phyloP scores from a whole-genome alignment of 352 stramenopile species.

The Pythium volutum region DNA sequence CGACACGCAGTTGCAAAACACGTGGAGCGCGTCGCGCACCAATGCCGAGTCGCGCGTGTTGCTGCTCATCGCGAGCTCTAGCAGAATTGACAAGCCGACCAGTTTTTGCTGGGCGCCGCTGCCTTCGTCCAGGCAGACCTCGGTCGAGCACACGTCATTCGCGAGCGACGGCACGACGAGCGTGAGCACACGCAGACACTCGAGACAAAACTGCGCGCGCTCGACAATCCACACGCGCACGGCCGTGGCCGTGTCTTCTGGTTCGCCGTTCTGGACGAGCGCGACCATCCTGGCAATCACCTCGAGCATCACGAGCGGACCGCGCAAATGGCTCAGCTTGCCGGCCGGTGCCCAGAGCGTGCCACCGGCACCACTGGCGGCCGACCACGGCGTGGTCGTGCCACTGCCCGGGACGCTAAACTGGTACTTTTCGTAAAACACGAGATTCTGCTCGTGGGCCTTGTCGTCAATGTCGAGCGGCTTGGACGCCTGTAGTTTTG shows the following conservation, averaged over 20 bases:
- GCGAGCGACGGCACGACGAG: conserved; percentile 66
- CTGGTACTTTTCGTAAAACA: conserved; percentile 83
- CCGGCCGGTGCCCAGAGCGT: conserved; percentile 69
- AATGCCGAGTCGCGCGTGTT: conserved; percentile 72
- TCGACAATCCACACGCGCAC: conserved; percentile 75
- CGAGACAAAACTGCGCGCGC: conserved; percentile 75
- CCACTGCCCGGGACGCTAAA: conserved; percentile 57
- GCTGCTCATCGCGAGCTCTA: conserved; percentile 74
- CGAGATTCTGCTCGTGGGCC: conserved; percentile 73
- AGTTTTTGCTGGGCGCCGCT: conserved; percentile 37
- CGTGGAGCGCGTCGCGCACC: conserved; percentile 63
- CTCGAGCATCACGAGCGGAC: conserved; percentile 76
- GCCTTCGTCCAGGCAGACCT: conserved; percentile 53
- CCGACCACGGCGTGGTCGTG: conserved; percentile 51
- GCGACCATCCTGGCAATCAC: conserved; percentile 67
- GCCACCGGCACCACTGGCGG: conserved; percentile 43
- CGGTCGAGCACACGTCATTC: conserved; percentile 73
- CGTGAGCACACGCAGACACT: conserved; percentile 71
- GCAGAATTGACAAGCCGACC: conserved; percentile 61
- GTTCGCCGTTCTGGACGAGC: conserved; percentile 51
- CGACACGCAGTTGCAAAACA: conserved; percentile 85
- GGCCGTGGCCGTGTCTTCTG: conserved; percentile 48
- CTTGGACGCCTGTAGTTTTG: conserved; percentile 74
- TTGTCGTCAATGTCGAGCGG: conserved; percentile 85
- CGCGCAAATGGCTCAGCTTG: conserved; percentile 71